phyloP scores from a whole-genome alignment of 495 filamentous ascomycete species.

The Mycothermus thermophilus region DNA sequence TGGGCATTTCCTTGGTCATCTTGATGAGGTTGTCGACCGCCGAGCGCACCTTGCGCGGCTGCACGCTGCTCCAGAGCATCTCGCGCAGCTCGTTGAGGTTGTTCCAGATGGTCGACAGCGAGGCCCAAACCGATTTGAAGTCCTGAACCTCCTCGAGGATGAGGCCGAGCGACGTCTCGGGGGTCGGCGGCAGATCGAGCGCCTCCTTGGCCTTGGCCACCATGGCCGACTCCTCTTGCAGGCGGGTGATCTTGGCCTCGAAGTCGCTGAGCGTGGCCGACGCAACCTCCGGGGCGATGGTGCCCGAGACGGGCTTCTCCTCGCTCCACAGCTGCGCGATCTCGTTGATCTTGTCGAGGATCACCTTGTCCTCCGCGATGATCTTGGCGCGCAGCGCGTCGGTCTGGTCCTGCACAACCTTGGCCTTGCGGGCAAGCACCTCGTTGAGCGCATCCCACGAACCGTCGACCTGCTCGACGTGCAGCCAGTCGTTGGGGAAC shows the following conservation, averaged over 20 bases:
- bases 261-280: conserved; percentile 66
- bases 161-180: conserved; percentile 60
- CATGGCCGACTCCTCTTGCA: conserved; percentile 82
- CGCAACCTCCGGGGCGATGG: conserved; percentile 75
- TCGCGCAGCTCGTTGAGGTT: conserved; percentile 88
- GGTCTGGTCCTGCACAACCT: conserved; percentile 89
- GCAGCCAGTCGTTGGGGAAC: conserved; percentile 84
- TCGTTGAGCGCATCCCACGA: conserved; percentile 89
- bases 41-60: conserved; percentile 78
- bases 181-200: conserved; percentile 66
- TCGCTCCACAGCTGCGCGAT: conserved; percentile 78
- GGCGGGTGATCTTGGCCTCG: conserved; percentile 61
- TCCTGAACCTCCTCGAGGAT: conserved; percentile 95
- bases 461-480: conserved; percentile 83
- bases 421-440: conserved; percentile 73
- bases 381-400: conserved; percentile 96
- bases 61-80: conserved; percentile 79
- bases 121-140: conserved; percentile 96
- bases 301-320: conserved; percentile 91
- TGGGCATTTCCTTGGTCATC: conserved; percentile 99
- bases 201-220: conserved; percentile 94
- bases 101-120: conserved; percentile 90
- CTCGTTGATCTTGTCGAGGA: conserved; percentile 72
- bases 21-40: conserved; percentile 84
- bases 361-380: conserved; percentile 78